Evolutionary conservation across 139 green algal species (phyloP), one percentile per base, ranked within the genome.

Genomic region (Microglena sp.): DNA sequence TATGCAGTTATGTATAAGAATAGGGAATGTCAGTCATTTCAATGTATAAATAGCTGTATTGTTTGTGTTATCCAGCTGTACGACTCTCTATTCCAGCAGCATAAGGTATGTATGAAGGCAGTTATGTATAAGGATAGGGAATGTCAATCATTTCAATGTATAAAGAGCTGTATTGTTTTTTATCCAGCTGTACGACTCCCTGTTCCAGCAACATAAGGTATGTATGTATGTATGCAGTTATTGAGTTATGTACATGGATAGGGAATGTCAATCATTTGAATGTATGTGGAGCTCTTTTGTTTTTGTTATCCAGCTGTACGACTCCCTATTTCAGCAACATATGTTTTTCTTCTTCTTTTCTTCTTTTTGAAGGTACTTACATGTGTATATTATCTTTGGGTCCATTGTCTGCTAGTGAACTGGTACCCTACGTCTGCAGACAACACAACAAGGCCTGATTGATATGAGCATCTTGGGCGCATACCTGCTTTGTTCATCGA

Each of bases 1-100:
- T n/a, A 18, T 18, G 40, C 40, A 18, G 15, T 50, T 18, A 50
- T 18, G 40, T 18, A 24, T 18, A 18, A 50, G 40, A 18, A 24
- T 18, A 50, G 18, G 40, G 40, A 24, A 18, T 18, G 40, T 18
- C 15, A 24, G 40, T 18, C 15, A 50, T 50, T 11, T 50, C 18
- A 24, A 18, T 50, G 40, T 18, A 50, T 50, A 18, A n/a, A n/a
- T n/a, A n/a, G n/a, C n/a, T n/a, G n/a, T n/a, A n/a, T n/a, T n/a
- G n/a, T n/a, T n/a, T n/a, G n/a, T n/a, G n/a, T n/a, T n/a, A 89
- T 80, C 61, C 50, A 74, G 54, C 53, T 72, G 6, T 90, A 89
- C 50, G 62, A 67, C 32, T 55, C 72, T 64, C 73, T 90, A 11
- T 85, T 83, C 60, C 76, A 84, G 53, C 50, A 74, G 33, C 53